Percentiles rank a stretch among this genome's conserved stretches.
Conservation (phyloP, 2,329 filamentous ascomycete genomes). For the Aspergillus costaricaensis region DNA sequence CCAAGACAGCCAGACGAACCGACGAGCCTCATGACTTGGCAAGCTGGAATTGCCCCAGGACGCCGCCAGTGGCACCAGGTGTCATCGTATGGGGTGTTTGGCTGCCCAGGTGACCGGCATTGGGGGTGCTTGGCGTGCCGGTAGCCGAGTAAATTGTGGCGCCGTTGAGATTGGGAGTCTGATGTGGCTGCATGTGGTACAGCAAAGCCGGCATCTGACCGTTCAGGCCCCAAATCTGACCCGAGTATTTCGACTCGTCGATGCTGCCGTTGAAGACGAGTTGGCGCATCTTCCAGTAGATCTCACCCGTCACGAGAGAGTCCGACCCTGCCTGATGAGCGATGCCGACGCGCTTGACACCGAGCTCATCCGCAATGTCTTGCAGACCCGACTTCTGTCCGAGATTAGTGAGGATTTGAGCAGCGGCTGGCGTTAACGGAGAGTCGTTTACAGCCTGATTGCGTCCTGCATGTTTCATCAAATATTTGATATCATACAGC, state of each 20-base stretch:
- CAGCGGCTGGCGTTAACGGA: constrained; percentile 64
- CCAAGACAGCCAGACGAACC: neutral
- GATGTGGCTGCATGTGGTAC: constrained; percentile 48
- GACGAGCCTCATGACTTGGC: constrained; percentile 30
- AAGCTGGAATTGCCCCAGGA: constrained; percentile 69
- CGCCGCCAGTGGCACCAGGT: constrained; percentile 71
- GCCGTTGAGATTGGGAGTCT: constrained; percentile 59
- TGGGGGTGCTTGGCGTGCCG: constrained; percentile 69
- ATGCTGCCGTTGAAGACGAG: constrained; percentile 84
- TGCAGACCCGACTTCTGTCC: constrained; percentile 90
- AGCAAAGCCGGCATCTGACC: constrained; percentile 62
- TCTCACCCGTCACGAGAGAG: constrained; percentile 85
- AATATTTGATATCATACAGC: constrained; percentile 93
- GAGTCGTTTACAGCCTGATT: constrained; percentile 66
- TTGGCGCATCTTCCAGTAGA: constrained; percentile 91
- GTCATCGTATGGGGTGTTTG: constrained; percentile 65
- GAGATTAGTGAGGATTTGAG: constrained; percentile 78
- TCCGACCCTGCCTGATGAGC: constrained; percentile 94
- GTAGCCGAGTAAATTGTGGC: constrained; percentile 51
- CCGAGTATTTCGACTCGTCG: constrained; percentile 73
- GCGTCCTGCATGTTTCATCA: constrained; percentile 85
- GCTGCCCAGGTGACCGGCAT: constrained; percentile 54
- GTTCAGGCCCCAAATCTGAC: constrained; percentile 91
- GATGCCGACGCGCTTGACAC: constrained; percentile 81
- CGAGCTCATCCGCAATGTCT: constrained; percentile 89